Conservation (phyloP, 345 rosid species). For the Garcia nutans region DNA sequence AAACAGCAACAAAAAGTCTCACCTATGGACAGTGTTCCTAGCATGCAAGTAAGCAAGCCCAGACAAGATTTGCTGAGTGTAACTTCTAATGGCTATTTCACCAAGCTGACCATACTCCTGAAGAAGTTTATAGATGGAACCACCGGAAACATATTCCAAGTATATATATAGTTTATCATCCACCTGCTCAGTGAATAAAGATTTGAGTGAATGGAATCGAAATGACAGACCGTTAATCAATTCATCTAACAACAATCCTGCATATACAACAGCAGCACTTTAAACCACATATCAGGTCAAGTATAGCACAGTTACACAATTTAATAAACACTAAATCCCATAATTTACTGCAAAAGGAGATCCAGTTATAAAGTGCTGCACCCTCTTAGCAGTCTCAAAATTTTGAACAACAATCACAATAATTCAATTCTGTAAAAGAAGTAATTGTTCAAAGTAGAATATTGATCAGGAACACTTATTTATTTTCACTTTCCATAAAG, state of each 20-base stretch:
- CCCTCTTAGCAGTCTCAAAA: too few species aligned
- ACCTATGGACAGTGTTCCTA: constrained; percentile 73
- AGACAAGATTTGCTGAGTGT: constrained; percentile 70
- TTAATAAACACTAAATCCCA: too few species aligned
- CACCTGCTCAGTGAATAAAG: constrained; percentile 40
- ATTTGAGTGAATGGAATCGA: background rate
- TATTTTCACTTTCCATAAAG: too few species aligned
- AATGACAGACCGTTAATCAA: background rate
- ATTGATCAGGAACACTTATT: too few species aligned
- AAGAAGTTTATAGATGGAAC: constrained; percentile 75
- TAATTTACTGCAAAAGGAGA: too few species aligned
- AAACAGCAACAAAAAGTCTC: constrained; percentile 4
- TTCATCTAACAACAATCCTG: background rate
- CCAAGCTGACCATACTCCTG: constrained; percentile 76
- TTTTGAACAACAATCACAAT: too few species aligned
- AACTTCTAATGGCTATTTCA: constrained; percentile 64
- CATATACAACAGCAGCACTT: too few species aligned
- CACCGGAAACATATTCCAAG: constrained; percentile 78
- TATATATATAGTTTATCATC: constrained; percentile 65
- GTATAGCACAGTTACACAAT: too few species aligned
- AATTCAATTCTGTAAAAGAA: too few species aligned
- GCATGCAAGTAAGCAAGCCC: constrained; percentile 73
- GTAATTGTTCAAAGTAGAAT: too few species aligned
- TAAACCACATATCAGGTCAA: too few species aligned
- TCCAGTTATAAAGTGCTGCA: too few species aligned